Evolutionary conservation across 2,329 filamentous ascomycete genomes (phyloP).

Genomic region (Colletotrichum sp.): DNA sequence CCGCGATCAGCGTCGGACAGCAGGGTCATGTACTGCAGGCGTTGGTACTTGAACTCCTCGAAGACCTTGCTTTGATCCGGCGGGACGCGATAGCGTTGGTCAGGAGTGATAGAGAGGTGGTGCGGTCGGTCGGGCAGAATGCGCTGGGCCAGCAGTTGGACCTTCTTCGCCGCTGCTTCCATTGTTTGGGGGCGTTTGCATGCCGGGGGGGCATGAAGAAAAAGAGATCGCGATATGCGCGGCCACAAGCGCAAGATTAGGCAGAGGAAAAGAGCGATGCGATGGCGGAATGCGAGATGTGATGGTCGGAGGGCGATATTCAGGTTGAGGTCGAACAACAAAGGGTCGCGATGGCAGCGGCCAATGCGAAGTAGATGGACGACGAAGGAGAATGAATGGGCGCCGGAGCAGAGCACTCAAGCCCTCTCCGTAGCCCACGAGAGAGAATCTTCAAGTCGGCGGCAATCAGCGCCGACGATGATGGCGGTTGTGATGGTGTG

Average conservation of each 20-base stretch:
- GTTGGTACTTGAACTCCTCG: slow-evolving; percentile 55
- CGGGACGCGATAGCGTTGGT: slow-evolving; percentile 51
- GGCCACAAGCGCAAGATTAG: background rate
- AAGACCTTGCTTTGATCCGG: slow-evolving; percentile 43
- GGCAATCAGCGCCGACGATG: slow-evolving; percentile 13
- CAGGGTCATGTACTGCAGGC: slow-evolving; percentile 63
- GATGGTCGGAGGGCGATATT: slow-evolving; percentile 7
- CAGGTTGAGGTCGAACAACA: slow-evolving; percentile 11
- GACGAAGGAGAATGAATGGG: slow-evolving; percentile 14
- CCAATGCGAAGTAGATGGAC: slow-evolving; percentile 3
- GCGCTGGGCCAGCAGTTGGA: slow-evolving; percentile 57
- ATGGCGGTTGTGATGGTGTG: background rate
- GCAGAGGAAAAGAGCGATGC: background rate
- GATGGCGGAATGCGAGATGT: background rate
- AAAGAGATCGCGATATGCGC: slow-evolving; percentile 4
- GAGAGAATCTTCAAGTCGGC: background rate
- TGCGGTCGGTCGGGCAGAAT: slow-evolving; percentile 58
- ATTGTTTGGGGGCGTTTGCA: slow-evolving; percentile 47
- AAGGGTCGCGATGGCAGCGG: slow-evolving; percentile 16
- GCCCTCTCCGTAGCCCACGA: slow-evolving; percentile 28
- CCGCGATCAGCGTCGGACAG: slow-evolving; percentile 63
- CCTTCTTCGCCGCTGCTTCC: slow-evolving; percentile 64
- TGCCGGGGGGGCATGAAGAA: slow-evolving; percentile 21
- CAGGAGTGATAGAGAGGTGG: slow-evolving; percentile 55
- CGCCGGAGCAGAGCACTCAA: slow-evolving; percentile 28